Base-by-base conservation (phyloP, 768 basidiomycete genomes). In the Sarcodon sp. region DNA sequence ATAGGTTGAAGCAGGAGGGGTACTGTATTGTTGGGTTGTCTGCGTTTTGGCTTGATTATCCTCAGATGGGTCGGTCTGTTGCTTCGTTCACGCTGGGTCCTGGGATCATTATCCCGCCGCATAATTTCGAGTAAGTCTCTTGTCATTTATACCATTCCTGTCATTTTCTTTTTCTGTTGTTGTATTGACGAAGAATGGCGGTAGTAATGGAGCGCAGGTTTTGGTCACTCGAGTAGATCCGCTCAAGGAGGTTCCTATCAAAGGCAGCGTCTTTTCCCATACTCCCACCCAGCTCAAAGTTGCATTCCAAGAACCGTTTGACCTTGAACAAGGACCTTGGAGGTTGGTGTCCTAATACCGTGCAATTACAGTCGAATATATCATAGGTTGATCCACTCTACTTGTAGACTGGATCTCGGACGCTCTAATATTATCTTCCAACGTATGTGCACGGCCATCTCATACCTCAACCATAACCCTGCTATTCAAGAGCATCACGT, bases 361-460 rank as follows among this genome's bases (percentile, higher is more conserved):
- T 11, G 4, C 21, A 27, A 27, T 27, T 27, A 27, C 21, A 4
- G 21, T 27, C 21, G 4, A 27, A 4, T 27, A 27, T 27, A 27
- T 3, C 21, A 27, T 4, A 27, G 21, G 21, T 27, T 27, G 21
- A 27, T 27, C 21, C n/a, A 33, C 35, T 34, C 39, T 21, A 36
- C 33, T 15, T 52, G 35, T 47, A 59, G 77, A 35, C 57, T 93
- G 41, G 91, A 93, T 56, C 60, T 89, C 2, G 84, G 82, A 5
- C 69, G 70, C 8, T 79, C 79, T 18, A 77, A 79, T 51, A 71
- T 87, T 43, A 70, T 79, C 11, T 80, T 73, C 51, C 69, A 77
- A 32, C 73, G 85, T 38, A 89, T 90, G 77, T 70, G 76, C 7
- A 64, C 69, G 1, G 88, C 90, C 8, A 71, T 92, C 18, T 55